Evolutionary conservation across 495 filamentous ascomycete species (phyloP), one percentile per base, ranked within the genome.

Genomic region (Penicillium canescens): DNA sequence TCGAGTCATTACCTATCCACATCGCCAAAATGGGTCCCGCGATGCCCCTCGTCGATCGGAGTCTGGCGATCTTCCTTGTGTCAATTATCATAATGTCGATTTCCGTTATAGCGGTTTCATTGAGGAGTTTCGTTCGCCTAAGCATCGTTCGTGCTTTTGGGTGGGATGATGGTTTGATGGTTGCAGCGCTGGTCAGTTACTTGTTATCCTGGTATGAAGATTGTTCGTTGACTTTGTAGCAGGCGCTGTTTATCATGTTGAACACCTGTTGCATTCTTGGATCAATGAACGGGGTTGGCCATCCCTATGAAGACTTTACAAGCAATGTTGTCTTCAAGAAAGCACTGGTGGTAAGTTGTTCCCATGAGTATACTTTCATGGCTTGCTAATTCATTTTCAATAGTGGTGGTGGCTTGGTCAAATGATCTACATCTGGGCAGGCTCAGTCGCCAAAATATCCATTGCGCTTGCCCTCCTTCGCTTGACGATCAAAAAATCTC

Each of bases 381-480:
- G 4, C 6, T 11, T 41, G 24, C 46, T 50, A 6, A 50, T 4
- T 50, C 2, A 4, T 46, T 13, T 28, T 20, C n/a, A n/a, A 18
- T 47, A 66, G 63, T 53, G 39, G 24, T 65, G 60, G 57, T 59
- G 52, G 52, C 50, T 75, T 0, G 63, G 66, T 7, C 66, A 73
- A 50, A 64, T 65, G 6, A 52, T 63, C 35, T 72, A 70, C 11
- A 53, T 71, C 11, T 61, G 69, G 54, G 58, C 67, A 8, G 61
- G 55, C 37, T 57, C 59, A 6, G 42, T 69, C 2, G 62, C 68
- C 6, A 71, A 69, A 39, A 48, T 65, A 3, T 71, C 74, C 5
- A 75, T 75, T 24, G 62, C 65, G 34, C 51, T 70, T 14, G 65
- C 70, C 6, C 67, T 74, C 11, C 65, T 77, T 33, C 66, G 74